phyloP scores from a whole-genome alignment of 352 stramenopile species.

The Phytophthora litchii region DNA sequence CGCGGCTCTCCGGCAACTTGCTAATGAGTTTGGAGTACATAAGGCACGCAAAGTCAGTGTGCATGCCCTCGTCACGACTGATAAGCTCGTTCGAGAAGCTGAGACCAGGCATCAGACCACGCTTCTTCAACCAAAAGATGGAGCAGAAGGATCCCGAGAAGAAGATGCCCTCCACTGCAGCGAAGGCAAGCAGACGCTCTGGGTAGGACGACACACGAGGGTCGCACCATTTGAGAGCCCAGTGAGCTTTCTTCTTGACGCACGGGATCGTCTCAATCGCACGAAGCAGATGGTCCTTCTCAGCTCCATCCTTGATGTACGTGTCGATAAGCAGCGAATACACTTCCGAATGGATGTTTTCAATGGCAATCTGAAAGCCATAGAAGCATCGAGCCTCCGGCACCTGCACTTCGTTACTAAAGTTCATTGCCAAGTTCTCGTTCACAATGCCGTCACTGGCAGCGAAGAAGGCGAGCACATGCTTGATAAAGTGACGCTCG shows the following conservation, averaged over 20 bases:
- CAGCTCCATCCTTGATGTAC: slow-evolving; percentile 95
- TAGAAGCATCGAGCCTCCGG: slow-evolving; percentile 99
- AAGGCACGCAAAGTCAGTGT: slow-evolving; percentile 99
- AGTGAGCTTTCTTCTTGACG: slow-evolving; percentile 97
- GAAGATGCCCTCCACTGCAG: slow-evolving; percentile 99
- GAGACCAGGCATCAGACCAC: slow-evolving; percentile 98
- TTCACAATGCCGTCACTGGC: slow-evolving; percentile 99
- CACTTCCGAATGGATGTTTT: slow-evolving; percentile 99
- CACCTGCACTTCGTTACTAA: slow-evolving; percentile 97
- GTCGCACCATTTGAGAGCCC: slow-evolving; percentile 98
- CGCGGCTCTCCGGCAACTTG: slow-evolving; percentile 92
- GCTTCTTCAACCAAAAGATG: slow-evolving; percentile 99
- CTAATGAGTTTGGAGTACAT: slow-evolving; percentile 98
- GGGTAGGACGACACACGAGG: slow-evolving; percentile 92
- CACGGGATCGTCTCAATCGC: slow-evolving; percentile 98
- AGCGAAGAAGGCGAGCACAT: slow-evolving; percentile 99
- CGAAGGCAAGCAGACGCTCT: slow-evolving; percentile 97
- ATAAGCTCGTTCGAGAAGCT: slow-evolving; percentile 99
- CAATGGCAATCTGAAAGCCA: slow-evolving; percentile 99
- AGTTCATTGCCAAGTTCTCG: slow-evolving; percentile 99
- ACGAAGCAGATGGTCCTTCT: slow-evolving; percentile 96
- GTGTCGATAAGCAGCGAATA: slow-evolving; percentile 99
- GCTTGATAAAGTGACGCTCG: slow-evolving; percentile 97
- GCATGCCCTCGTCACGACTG: slow-evolving; percentile 97
- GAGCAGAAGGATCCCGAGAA: slow-evolving; percentile 99